Evolutionary conservation across 1,284 basidiomycete species (phyloP).

Genomic region (Cutaneotrichosporon cavernicola): DNA sequence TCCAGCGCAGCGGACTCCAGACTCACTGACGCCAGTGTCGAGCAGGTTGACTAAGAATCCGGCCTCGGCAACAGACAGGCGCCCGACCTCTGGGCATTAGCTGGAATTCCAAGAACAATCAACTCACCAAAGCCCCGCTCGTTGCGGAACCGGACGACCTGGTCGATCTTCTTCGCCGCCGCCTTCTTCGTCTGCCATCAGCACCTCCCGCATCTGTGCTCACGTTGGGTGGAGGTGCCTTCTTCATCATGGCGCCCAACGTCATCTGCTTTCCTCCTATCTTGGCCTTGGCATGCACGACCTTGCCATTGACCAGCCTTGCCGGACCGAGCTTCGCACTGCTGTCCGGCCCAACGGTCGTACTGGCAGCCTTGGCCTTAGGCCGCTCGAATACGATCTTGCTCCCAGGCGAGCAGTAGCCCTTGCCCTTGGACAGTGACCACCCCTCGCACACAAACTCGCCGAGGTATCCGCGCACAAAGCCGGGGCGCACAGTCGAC

Average conservation of each 20-base stretch:
- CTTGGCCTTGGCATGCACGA: slow-evolving; percentile 41
- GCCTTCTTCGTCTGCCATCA: slow-evolving; percentile 33
- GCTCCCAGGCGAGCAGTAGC: slow-evolving; percentile 50
- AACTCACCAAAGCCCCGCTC: slow-evolving; percentile 48
- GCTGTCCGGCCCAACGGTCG: slow-evolving; percentile 16
- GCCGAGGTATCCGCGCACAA: slow-evolving; percentile 48
- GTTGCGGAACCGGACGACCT: slow-evolving; percentile 50
- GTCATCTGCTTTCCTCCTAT: slow-evolving; percentile 44
- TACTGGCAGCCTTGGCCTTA: slow-evolving; percentile 32
- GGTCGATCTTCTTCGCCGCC: slow-evolving; percentile 46
- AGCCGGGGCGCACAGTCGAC: slow-evolving; percentile 29
- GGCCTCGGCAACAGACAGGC: slow-evolving; percentile 49
- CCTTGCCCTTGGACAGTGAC: slow-evolving; percentile 53
- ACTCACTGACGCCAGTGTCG: slow-evolving; percentile 49
- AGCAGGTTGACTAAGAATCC: slow-evolving; percentile 49
- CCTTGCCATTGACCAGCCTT: slow-evolving; percentile 47
- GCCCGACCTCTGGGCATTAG: slow-evolving; percentile 37
- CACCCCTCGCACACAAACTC: slow-evolving; percentile 53
- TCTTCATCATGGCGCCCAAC: slow-evolving; percentile 46
- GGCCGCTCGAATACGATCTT: slow-evolving; percentile 48
- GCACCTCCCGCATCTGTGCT: slow-evolving; percentile 4
- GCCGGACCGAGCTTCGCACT: slow-evolving; percentile 41
- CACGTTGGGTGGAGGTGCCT: slow-evolving; percentile 34
- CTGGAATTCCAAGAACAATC: background rate
- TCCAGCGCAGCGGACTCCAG: no score